Percentiles rank a stretch among this genome's conserved stretches.
These are phyloP conservation scores for Paracamarosporium sp. DNA, from an alignment of 2,329 filamentous ascomycete genomes.

Conservation along the genomic window DNA sequence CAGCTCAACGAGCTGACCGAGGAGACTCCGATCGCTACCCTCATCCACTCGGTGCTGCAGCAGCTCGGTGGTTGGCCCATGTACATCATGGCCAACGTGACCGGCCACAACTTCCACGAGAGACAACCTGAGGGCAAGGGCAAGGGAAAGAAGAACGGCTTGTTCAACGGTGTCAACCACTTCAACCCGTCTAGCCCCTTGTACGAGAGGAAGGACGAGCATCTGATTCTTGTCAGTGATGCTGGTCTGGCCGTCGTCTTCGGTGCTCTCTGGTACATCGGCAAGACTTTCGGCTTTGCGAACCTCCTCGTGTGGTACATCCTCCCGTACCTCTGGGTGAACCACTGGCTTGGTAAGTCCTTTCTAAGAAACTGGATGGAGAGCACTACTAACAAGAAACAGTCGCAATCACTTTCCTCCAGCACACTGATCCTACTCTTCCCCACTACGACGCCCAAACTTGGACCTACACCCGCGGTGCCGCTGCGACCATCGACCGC, in stretches of 20 bases:
- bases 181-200: conserved; percentile 88
- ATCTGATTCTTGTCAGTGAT: conserved; percentile 86
- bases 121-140: conserved; percentile 92
- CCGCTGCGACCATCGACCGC: conserved; percentile 93
- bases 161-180: conserved; percentile 86
- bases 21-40: conserved; percentile 88
- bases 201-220: conserved; percentile 89
- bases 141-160: conserved; percentile 87
- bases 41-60: conserved; percentile 76
- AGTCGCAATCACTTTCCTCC: conserved; percentile 97
- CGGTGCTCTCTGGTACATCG: conserved; percentile 70
- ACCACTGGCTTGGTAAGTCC: conserved; percentile 94
- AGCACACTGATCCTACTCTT: conserved; percentile 93
- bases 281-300: conserved; percentile 78
- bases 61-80: conserved; percentile 92
- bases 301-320: conserved; percentile 97
- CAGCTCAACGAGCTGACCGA: conserved; percentile 89
- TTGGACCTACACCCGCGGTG: conserved; percentile 94
- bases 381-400: conserved; percentile 32
- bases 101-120: conserved; percentile 94
- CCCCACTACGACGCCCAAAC: conserved; percentile 87
- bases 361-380: background rate
- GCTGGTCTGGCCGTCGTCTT: conserved; percentile 71
- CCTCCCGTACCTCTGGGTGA: conserved; percentile 94
- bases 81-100: conserved; percentile 91